Percentiles rank a stretch among this genome's conserved stretches.
Evolutionary conservation across 106 monocot species (phyloP).

Genomic region (Dendrobium nobile): DNA sequence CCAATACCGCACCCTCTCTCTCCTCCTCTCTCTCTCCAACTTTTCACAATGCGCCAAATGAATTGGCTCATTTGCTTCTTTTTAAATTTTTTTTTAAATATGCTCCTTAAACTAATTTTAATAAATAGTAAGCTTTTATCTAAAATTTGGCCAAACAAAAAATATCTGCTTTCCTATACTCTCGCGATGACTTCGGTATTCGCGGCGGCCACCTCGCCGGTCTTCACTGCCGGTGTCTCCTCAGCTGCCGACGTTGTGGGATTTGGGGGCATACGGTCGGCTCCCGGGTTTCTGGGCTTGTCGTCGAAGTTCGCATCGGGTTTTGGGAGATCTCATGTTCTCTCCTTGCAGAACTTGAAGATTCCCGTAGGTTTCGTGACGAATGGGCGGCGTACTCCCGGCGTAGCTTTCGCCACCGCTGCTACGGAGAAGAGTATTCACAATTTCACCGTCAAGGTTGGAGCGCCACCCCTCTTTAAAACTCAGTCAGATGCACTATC

Average conservation of each 20-base stretch:
- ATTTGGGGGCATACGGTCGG: not conserved
- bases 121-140: no score
- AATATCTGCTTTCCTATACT: not conserved
- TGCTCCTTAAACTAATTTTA: no score
- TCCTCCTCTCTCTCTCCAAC: no score
- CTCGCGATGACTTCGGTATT: not conserved
- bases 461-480: not conserved
- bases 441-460: constrained; percentile 83
- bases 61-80: no score
- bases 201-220: not conserved
- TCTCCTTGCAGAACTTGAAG: not conserved
- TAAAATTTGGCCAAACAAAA: no score
- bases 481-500: not conserved
- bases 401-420: constrained; percentile 62
- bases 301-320: not conserved
- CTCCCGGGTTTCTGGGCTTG: not conserved
- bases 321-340: not conserved
- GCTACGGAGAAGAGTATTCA: constrained; percentile 83
- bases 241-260: not conserved
- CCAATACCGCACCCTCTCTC: no score
- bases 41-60: no score
- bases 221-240: not conserved
- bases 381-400: constrained; percentile 18
- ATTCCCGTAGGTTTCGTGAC: constrained; percentile 5
- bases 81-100: no score